phyloP scores from a whole-genome alignment of 164 flowering plant species.

The Berberis vulgaris region DNA sequence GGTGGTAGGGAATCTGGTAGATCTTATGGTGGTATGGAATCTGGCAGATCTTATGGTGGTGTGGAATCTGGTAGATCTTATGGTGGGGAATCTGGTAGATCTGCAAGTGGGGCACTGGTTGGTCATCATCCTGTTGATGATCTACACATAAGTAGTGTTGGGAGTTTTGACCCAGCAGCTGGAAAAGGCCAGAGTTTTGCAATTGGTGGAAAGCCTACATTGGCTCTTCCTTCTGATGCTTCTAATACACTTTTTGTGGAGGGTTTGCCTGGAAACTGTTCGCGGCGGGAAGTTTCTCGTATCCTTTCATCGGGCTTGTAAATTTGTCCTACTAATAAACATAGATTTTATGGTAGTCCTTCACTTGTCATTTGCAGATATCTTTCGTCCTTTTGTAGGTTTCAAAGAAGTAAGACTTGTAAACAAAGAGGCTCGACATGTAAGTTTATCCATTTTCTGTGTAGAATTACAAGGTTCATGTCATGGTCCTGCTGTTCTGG shows the following conservation, averaged over 20 bases:
- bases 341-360: slow-evolving; percentile 13
- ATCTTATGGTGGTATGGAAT: slow-evolving; percentile 19
- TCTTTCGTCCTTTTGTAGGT: slow-evolving; percentile 97
- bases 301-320: slow-evolving; percentile 34
- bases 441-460: slow-evolving; percentile 28
- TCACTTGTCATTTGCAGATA: slow-evolving; percentile 54
- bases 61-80: slow-evolving; percentile 36
- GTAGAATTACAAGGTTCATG: too few relatives aligned
- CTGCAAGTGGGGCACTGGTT: slow-evolving; percentile 35
- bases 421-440: slow-evolving; percentile 76
- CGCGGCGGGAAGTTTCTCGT: slow-evolving; percentile 85
- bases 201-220: slow-evolving; percentile 40
- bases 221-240: slow-evolving; percentile 75
- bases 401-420: slow-evolving; percentile 92
- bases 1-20: slow-evolving; percentile 43
- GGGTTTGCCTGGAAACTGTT: slow-evolving; percentile 77
- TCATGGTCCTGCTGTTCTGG: slow-evolving; percentile 1
- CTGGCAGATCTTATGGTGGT: slow-evolving; percentile 6
- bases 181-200: slow-evolving; percentile 34
- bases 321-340: background rate
- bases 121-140: slow-evolving; percentile 42
- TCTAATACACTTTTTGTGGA: slow-evolving; percentile 76
- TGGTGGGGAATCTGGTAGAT: slow-evolving; percentile 38
- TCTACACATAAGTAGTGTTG: slow-evolving; percentile 34
- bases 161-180: slow-evolving; percentile 30